phyloP scores from a whole-genome alignment of 441 rosid species.

The Aquilaria agallochum region DNA sequence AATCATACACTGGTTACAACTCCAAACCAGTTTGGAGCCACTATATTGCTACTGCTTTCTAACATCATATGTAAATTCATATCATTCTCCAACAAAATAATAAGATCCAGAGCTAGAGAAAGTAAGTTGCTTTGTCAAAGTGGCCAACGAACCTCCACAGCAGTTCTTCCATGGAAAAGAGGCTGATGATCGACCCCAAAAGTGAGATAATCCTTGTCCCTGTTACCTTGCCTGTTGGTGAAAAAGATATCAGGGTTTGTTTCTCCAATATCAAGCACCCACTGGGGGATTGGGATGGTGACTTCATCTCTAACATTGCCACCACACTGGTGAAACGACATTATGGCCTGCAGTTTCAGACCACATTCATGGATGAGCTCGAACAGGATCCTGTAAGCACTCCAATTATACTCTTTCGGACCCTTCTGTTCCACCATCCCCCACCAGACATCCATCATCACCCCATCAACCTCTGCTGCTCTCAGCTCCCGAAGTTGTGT shows the following conservation, averaged over 20 bases:
- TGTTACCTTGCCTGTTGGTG: conserved; percentile 48
- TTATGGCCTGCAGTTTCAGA: conserved; percentile 65
- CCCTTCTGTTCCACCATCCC: conserved; percentile 61
- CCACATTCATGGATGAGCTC: conserved; percentile 38
- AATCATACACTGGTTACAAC: too few species aligned
- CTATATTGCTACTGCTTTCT: too few species aligned
- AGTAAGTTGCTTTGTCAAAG: not conserved
- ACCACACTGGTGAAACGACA: conserved; percentile 87
- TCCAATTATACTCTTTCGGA: conserved; percentile 60
- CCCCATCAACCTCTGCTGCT: conserved; percentile 64
- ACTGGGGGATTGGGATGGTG: conserved; percentile 61
- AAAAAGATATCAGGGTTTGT: conserved; percentile 60
- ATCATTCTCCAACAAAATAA: too few species aligned
- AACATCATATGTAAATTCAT: too few species aligned
- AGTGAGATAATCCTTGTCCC: conserved; percentile 58
- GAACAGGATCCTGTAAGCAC: conserved; percentile 63
- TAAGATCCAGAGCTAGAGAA: not conserved
- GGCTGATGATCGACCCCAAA: conserved; percentile 61
- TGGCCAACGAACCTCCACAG: conserved; percentile 42
- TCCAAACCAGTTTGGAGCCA: too few species aligned
- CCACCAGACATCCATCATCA: conserved; percentile 89
- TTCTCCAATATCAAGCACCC: conserved; percentile 58
- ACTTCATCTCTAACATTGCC: conserved; percentile 77
- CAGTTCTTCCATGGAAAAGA: conserved; percentile 57
- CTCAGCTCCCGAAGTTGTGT: conserved; percentile 56